Evolutionary conservation across 23 red algal genomes (phyloP).

Genomic region (Agarophyton chilense): DNA sequence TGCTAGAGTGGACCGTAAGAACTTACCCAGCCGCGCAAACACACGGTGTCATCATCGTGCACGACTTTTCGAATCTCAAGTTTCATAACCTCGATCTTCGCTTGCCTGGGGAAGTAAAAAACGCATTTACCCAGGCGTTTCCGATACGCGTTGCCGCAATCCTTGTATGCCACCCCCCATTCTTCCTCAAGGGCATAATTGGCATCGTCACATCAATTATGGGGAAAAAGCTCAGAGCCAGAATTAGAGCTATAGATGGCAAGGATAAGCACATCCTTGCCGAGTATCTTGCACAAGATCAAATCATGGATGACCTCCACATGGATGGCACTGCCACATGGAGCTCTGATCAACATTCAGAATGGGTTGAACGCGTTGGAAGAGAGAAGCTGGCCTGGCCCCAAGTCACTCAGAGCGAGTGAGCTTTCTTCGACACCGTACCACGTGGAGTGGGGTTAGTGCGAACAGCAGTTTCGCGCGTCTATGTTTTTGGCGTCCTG

Average conservation of each 20-base stretch:
- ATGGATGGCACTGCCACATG: constrained; percentile 44
- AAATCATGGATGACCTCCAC: constrained; percentile 20
- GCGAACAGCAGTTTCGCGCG: not conserved
- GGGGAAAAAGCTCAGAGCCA: constrained; percentile 14
- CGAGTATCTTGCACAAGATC: constrained; percentile 3
- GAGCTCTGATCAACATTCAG: not conserved
- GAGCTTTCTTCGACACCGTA: not conserved
- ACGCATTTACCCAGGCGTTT: constrained; percentile 35
- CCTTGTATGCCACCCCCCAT: constrained; percentile 18
- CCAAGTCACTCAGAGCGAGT: not conserved
- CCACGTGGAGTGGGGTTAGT: too few species aligned
- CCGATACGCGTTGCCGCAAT: constrained; percentile 48
- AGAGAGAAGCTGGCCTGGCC: constrained; percentile 10
- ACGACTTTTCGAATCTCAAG: constrained; percentile 10
- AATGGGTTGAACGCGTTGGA: constrained; percentile 28
- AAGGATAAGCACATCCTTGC: constrained; percentile 27
- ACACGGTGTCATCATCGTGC: constrained; percentile 40
- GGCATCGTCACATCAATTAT: constrained; percentile 18
- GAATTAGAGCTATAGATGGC: not conserved
- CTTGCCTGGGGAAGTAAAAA: not conserved
- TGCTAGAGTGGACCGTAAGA: constrained; percentile 27
- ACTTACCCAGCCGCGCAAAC: constrained; percentile 45
- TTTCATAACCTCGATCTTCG: constrained; percentile 46
- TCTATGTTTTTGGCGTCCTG: not conserved
- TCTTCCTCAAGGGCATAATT: constrained; percentile 23